phyloP scores from a whole-genome alignment of 2,329 filamentous ascomycete species.

The Cylindrodendrum hubeiense region DNA sequence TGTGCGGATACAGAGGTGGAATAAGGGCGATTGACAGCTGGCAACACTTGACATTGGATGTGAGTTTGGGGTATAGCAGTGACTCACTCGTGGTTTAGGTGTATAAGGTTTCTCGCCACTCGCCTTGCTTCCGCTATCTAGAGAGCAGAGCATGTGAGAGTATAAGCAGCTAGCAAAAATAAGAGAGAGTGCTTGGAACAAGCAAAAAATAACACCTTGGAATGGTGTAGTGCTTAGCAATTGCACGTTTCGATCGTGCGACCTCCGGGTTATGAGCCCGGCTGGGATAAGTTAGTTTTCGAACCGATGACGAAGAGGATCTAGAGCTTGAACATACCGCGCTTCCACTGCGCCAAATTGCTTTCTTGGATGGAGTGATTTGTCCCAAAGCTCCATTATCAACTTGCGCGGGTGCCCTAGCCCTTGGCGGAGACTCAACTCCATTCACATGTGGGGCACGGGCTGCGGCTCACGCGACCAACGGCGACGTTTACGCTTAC shows the following conservation, averaged over 20 bases:
- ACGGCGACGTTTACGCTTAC: background rate
- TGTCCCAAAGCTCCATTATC: background rate
- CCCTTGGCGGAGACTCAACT: conserved; percentile 15
- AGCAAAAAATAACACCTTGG: background rate
- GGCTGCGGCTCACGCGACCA: background rate
- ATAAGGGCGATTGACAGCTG: too few relatives aligned
- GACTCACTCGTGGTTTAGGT: too few relatives aligned
- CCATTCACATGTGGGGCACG: background rate
- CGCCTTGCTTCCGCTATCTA: too few relatives aligned
- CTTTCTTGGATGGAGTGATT: background rate
- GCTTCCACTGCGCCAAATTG: conserved; percentile 28
- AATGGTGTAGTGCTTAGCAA: conserved; percentile 1
- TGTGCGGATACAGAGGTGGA: background rate
- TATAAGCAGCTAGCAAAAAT: too few relatives aligned
- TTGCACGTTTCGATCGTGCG: conserved; percentile 29
- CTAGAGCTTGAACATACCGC: conserved; percentile 11
- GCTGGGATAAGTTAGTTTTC: conserved; percentile 12
- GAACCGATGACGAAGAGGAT: background rate
- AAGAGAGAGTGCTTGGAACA: background rate
- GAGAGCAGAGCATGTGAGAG: too few relatives aligned
- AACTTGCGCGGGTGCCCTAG: conserved; percentile 9
- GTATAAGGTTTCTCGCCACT: too few relatives aligned
- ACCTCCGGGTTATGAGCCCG: conserved; percentile 29
- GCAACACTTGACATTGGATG: too few relatives aligned
- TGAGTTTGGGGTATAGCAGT: too few relatives aligned